Percentiles rank a stretch among this genome's conserved stretches.
Conservation (phyloP, 2,329 filamentous ascomycete genomes). For the Dactylellina sp. region DNA sequence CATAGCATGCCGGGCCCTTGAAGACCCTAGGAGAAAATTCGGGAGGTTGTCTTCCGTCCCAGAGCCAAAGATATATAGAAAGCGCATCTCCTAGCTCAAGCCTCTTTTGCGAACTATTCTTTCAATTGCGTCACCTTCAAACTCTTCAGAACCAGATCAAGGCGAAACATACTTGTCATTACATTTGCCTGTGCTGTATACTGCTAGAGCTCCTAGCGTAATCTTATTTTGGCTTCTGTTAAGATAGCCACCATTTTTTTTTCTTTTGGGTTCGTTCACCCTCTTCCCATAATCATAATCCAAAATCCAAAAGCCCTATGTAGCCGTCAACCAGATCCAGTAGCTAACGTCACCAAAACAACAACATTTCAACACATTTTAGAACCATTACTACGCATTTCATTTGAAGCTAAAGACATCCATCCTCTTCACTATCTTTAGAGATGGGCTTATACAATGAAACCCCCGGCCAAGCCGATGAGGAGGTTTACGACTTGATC, state of each 20-base stretch:
- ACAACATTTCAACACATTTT: slow-evolving; percentile 44
- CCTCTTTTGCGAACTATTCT: slow-evolving; percentile 34
- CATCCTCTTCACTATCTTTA: slow-evolving; percentile 2
- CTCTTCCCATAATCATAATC: slow-evolving; percentile 14
- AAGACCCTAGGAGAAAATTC: slow-evolving; percentile 19
- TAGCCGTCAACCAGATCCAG: slow-evolving; percentile 2
- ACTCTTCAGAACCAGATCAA: slow-evolving; percentile 34
- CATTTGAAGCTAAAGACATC: not conserved
- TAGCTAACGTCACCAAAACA: slow-evolving; percentile 25
- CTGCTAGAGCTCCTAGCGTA: slow-evolving; percentile 20
- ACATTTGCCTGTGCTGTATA: slow-evolving; percentile 35
- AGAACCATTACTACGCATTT: slow-evolving; percentile 5
- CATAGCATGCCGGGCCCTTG: slow-evolving; percentile 43
- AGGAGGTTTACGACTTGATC: slow-evolving; percentile 81
- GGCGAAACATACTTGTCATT: not conserved
- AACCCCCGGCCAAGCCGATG: slow-evolving; percentile 14
- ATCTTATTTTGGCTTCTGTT: slow-evolving; percentile 29
- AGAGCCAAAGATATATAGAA: slow-evolving; percentile 49
- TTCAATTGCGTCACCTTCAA: slow-evolving; percentile 44
- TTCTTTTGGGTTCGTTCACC: not conserved
- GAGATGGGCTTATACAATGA: slow-evolving; percentile 51
- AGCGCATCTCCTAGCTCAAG: slow-evolving; percentile 36
- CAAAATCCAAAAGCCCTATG: slow-evolving; percentile 3
- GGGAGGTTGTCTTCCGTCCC: slow-evolving; percentile 46
- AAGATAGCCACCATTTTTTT: slow-evolving; percentile 32